Evolutionary conservation across 352 stramenopile genomes (phyloP).

Genomic region (Globisporangium yorkense): DNA sequence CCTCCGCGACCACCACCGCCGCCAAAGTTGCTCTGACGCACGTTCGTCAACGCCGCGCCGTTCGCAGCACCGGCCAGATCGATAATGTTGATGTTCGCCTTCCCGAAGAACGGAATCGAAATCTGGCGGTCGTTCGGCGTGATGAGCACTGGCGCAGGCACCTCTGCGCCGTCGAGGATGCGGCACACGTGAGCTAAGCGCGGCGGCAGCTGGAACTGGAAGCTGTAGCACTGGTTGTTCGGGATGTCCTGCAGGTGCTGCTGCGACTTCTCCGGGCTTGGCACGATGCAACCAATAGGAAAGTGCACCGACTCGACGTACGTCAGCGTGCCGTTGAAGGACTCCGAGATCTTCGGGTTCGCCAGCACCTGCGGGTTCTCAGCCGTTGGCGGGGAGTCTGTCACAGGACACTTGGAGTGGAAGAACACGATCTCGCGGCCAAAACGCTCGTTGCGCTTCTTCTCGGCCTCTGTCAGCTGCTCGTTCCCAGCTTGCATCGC

Average conservation of each 20-base stretch:
- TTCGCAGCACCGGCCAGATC: constrained; percentile 49
- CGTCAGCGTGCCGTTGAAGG: constrained; percentile 64
- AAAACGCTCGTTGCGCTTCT: constrained; percentile 80
- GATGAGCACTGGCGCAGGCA: constrained; percentile 37
- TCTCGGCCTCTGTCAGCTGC: constrained; percentile 64
- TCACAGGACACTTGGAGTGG: constrained; percentile 57
- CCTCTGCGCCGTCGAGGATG: constrained; percentile 46
- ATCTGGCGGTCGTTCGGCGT: constrained; percentile 60
- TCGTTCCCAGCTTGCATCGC: constrained; percentile 77
- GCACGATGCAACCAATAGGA: constrained; percentile 63
- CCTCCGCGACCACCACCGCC: constrained; percentile 22
- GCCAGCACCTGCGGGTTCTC: constrained; percentile 37
- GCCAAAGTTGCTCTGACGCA: constrained; percentile 35
- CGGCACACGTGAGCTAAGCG: constrained; percentile 47
- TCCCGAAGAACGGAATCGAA: constrained; percentile 75
- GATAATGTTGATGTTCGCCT: constrained; percentile 83
- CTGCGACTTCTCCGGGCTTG: constrained; percentile 72
- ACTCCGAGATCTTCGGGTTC: constrained; percentile 48
- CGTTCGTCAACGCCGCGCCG: constrained; percentile 43
- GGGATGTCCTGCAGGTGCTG: constrained; percentile 64
- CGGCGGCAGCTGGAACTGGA: constrained; percentile 61
- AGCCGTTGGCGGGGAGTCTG: constrained; percentile 26
- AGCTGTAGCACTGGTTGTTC: constrained; percentile 87
- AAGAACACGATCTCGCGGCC: constrained; percentile 85
- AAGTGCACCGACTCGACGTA: constrained; percentile 75